Evolutionary conservation across 768 basidiomycete species (phyloP), one percentile per base, ranked within the genome.

Genomic region (Naganishia vaughanmartiniae): DNA sequence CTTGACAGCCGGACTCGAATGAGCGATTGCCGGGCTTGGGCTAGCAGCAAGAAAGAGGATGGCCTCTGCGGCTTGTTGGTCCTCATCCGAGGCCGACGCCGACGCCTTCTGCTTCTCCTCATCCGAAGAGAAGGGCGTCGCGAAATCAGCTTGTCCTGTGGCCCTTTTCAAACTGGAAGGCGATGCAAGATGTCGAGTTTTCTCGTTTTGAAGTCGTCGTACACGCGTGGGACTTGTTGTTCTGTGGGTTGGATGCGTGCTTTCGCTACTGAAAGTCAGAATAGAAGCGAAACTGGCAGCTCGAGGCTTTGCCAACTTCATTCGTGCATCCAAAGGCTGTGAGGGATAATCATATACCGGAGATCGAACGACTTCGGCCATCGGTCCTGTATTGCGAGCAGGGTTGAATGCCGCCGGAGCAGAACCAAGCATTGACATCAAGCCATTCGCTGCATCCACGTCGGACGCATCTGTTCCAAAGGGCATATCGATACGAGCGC

Each of bases 1-100:
- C 60, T 42, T 63, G 9, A 15, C 39, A 30, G 36, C 39, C 39
- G 60, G 60, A 63, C 60, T 63, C 42, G 60, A 63, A 45, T 63
- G 60, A n/a, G 39, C 60, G 60, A 63, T 63, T 7, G 60, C 60
- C 1, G 68, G 68, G 34, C 56, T 58, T 2, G 79, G 79, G 19
- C 77, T 78, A 70, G 79, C 78, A 19, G 79, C 79, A 24, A 80
- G 73, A 66, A 78, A 80, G 72, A 80, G 77, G 76, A 80, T 80
- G 56, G 79, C 68, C 57, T 80, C 79, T 12, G 79, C 79, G 0
- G 79, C 79, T 53, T 75, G 70, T 68, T 78, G 74, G 65, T 80
- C 79, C 57, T 78, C 79, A n/a, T 76, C 77, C 9, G 60, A 63
- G 4, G 60, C 60, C 3, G 60, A 63, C 2, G 60, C 60, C 57